phyloP scores from a whole-genome alignment of 805 yeast species.

The Pichia paraexigua region DNA sequence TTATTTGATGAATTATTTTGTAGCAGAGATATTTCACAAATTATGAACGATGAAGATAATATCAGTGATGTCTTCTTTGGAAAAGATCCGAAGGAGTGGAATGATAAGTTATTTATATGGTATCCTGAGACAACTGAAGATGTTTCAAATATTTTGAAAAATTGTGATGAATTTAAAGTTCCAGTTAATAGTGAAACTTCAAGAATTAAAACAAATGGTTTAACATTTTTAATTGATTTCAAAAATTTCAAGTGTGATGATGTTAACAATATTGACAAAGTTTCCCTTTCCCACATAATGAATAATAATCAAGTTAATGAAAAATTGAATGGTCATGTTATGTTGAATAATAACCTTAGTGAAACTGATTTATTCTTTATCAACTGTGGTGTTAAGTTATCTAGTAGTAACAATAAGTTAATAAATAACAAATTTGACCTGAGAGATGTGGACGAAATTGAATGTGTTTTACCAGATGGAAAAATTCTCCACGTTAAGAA shows the following conservation, averaged over 20 bases:
- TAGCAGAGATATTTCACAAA: constrained; percentile 15
- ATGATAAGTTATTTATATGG: constrained; percentile 13
- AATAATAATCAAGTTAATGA: neutral
- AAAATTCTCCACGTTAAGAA: constrained; percentile 8
- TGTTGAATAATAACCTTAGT: neutral
- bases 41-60: constrained; percentile 16
- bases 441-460: constrained; percentile 10
- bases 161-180: constrained; percentile 22
- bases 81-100: constrained; percentile 12
- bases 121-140: constrained; percentile 19
- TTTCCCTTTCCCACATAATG: constrained; percentile 4
- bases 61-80: constrained; percentile 19
- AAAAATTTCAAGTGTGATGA: constrained; percentile 11
- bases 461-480: constrained; percentile 26
- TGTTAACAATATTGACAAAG: neutral
- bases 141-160: constrained; percentile 16
- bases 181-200: constrained; percentile 16
- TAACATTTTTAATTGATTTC: constrained; percentile 11
- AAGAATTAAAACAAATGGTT: constrained; percentile 7
- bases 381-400: constrained; percentile 14
- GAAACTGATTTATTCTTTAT: constrained; percentile 17
- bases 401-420: constrained; percentile 3
- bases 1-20: constrained; percentile 10
- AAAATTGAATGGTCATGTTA: constrained; percentile 1
- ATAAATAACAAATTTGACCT: constrained; percentile 10